phyloP scores from a whole-genome alignment of 352 stramenopile species.

The Phytophthora agathidicida region DNA sequence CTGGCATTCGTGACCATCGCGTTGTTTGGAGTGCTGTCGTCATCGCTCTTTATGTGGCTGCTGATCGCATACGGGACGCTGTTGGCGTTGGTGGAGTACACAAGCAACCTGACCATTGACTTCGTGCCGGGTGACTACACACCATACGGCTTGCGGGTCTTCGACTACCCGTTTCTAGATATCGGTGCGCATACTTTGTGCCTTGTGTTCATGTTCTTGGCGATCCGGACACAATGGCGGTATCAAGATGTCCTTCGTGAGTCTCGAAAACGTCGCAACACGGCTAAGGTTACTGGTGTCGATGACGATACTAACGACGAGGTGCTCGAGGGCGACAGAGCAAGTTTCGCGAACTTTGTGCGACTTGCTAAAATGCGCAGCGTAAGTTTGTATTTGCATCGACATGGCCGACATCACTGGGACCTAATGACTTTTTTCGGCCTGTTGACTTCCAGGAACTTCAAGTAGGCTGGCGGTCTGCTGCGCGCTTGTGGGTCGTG shows the following conservation, averaged over 20 bases:
- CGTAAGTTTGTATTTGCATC: conserved; percentile 26
- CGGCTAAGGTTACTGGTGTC: conserved; percentile 11
- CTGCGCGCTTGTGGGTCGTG: conserved; percentile 63
- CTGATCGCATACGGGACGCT: conserved; percentile 70
- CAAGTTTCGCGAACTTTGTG: conserved; percentile 43
- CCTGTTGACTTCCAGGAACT: conserved; percentile 41
- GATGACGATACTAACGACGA: conserved; percentile 16
- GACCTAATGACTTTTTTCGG: conserved; percentile 5
- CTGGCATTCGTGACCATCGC: conserved; percentile 73
- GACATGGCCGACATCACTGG: background rate
- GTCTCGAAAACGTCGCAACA: conserved; percentile 38
- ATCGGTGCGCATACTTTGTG: conserved; percentile 78
- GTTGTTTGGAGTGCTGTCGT: conserved; percentile 62
- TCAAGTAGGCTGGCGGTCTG: conserved; percentile 54
- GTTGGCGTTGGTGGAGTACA: conserved; percentile 66
- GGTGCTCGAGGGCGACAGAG: conserved; percentile 21
- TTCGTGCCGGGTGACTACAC: conserved; percentile 57
- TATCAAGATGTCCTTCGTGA: conserved; percentile 72
- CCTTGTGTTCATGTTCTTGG: conserved; percentile 79
- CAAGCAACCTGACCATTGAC: conserved; percentile 67
- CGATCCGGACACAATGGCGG: conserved; percentile 76
- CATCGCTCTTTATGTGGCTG: conserved; percentile 58
- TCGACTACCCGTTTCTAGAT: conserved; percentile 80
- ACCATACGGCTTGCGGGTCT: conserved; percentile 65
- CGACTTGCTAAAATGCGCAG: conserved; percentile 57